Percentiles rank a stretch among this genome's conserved stretches.
Evolutionary conservation across 202 grass and related monocot genomes (phyloP).

Genomic region (Elaeis oleifera): DNA sequence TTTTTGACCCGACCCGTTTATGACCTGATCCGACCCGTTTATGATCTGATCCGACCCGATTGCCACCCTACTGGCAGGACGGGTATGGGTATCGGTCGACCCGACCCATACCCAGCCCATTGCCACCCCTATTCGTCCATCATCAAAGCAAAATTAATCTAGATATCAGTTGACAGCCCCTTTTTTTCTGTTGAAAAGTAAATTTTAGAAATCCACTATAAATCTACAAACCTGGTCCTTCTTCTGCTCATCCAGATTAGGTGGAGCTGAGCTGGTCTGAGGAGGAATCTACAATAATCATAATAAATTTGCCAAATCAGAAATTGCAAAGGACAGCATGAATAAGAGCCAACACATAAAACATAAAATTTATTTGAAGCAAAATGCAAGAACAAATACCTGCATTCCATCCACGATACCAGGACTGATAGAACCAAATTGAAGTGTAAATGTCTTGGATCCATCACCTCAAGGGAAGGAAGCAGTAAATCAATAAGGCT

Average conservation of each 20-base stretch:
- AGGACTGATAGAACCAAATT: conserved; percentile 79
- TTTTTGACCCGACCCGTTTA: too few relatives aligned
- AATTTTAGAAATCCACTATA: background rate
- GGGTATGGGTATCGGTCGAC: too few relatives aligned
- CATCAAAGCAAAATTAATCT: too few relatives aligned
- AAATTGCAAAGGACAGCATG: background rate
- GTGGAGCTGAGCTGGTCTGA: conserved; percentile 94
- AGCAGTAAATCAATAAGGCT: too few relatives aligned
- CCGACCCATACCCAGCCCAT: too few relatives aligned
- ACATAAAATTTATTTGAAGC: conserved; percentile 1
- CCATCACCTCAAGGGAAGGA: conserved; percentile 49
- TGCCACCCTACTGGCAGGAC: too few relatives aligned
- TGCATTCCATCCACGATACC: conserved; percentile 53
- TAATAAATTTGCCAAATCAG: conserved; percentile 4
- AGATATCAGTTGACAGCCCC: too few relatives aligned
- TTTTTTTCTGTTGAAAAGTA: too few relatives aligned
- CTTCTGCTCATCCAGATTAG: conserved; percentile 92
- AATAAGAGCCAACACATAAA: conserved; percentile 2
- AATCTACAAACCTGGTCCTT: conserved; percentile 59
- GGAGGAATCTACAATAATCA: conserved; percentile 58
- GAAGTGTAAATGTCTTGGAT: conserved; percentile 50
- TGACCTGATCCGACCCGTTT: too few relatives aligned
- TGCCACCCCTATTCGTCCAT: too few relatives aligned
- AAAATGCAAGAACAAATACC: conserved; percentile 36
- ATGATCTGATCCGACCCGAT: too few relatives aligned